These are phyloP conservation scores for Mayamaea pseudoterrestris DNA, from an alignment of 108 stramenopile species.

Conservation along the genomic window DNA sequence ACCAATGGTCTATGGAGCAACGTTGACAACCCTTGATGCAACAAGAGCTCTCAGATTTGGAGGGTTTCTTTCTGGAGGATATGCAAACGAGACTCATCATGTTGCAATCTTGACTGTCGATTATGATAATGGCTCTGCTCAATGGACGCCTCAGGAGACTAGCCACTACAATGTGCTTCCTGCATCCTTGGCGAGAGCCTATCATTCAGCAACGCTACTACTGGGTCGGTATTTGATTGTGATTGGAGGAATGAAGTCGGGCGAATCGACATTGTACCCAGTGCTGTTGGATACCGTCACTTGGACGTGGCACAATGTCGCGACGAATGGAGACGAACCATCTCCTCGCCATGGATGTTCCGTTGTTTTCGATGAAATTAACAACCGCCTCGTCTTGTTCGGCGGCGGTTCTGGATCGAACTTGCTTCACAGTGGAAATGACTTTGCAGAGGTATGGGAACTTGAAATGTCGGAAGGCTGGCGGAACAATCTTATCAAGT, in stretches of 20 bases:
- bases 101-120: slow-evolving; percentile 25
- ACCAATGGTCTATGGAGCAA: slow-evolving; percentile 33
- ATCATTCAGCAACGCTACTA: slow-evolving; percentile 49
- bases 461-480: slow-evolving; percentile 19
- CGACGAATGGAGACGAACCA: slow-evolving; percentile 6
- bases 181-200: slow-evolving; percentile 28
- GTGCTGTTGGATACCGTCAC: slow-evolving; percentile 37
- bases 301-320: slow-evolving; percentile 35
- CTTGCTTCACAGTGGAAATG: slow-evolving; percentile 34
- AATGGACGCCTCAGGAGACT: neutral
- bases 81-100: slow-evolving; percentile 38
- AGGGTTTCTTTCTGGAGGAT: slow-evolving; percentile 49
- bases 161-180: neutral
- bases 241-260: slow-evolving; percentile 39
- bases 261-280: slow-evolving; percentile 23
- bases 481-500: neutral
- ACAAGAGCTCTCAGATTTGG: slow-evolving; percentile 42
- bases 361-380: slow-evolving; percentile 26
- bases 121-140: neutral
- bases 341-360: slow-evolving; percentile 49
- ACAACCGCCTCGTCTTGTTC: slow-evolving; percentile 44
- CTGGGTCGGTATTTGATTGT: slow-evolving; percentile 33
- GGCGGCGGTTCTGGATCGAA: slow-evolving; percentile 48
- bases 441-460: slow-evolving; percentile 51
- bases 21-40: slow-evolving; percentile 18